Base-by-base conservation (phyloP, 441 rosid genomes). In the Cnidoscolus chayamansa region DNA sequence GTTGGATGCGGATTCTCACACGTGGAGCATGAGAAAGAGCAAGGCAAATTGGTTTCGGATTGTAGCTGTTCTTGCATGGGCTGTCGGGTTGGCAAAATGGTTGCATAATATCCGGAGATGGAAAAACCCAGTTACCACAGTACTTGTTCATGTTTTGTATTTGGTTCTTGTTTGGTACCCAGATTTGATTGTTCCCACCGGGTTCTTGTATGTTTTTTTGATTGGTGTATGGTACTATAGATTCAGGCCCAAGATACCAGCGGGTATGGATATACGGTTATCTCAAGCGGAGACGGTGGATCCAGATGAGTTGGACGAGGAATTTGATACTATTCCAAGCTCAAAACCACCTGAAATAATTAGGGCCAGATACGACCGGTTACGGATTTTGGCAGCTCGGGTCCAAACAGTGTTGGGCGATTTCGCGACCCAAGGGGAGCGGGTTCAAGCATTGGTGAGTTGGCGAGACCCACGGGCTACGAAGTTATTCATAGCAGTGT, bases 381-480 rank as follows among this genome's bases (percentile, higher is more conserved):
- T 94, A 71, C 79, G 98, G 74, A 77, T 94, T 19, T 71, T 94
- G 78, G 98, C 97, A 0, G 97, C 85, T 13, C 83, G 97, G 72
- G 87, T 92, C 65, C 98, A 94, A 77, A 92, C 97, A 0, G 97
- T 92, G 5, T 72, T 94, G 82, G 98, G 98, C 8, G 97, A 94
- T 84, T 81, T 92, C 62, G 98, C 97, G 5, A 86, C 98, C 37
- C 98, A 92, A 73, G 97, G 98, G 0, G 98, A 94, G 79, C 68
- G 98, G 70, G 73, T 87, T 37, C 98, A 94, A 60, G 97, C 98
- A 12, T 71, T 94, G 70, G 96, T 92, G 66, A 92, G 97, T 63
- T 94, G 98, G 98, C 90, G 97, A 81, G 98, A 94, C 72, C 98
- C 98, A 37, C 84, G 97, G 62, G 98, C 98, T 13, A 92, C 97